Evolutionary conservation across 495 filamentous ascomycete genomes (phyloP).

Genomic region (Penicillium antarcticum): DNA sequence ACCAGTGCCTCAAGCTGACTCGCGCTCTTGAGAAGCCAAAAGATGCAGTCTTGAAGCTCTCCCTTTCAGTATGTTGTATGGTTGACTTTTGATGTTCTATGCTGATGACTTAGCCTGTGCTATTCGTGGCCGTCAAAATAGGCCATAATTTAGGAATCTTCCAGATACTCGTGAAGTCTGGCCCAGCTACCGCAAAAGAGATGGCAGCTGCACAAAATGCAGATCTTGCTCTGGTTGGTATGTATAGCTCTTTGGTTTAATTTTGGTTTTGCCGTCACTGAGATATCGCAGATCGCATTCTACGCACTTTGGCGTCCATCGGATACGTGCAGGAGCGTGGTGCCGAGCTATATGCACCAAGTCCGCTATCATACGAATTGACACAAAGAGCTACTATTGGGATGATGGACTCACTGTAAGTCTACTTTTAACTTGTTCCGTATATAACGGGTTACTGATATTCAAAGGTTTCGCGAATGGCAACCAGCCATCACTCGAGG

Average conservation of each 20-base stretch:
- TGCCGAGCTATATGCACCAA: constrained; percentile 8
- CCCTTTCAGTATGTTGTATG: constrained; percentile 10
- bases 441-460: constrained; percentile 2
- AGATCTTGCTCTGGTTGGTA: constrained; percentile 12
- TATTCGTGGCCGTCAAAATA: constrained; percentile 20
- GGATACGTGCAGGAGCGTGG: constrained; percentile 13
- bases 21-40: constrained; percentile 15
- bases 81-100: neutral
- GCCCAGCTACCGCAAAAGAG: neutral
- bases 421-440: constrained; percentile 5
- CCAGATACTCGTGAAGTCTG: neutral
- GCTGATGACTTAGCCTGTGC: constrained; percentile 8
- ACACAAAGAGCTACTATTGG: constrained; percentile 4
- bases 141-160: constrained; percentile 18
- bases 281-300: constrained; percentile 15
- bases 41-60: constrained; percentile 16
- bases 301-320: constrained; percentile 13
- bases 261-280: no score
- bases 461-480: no score
- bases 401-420: constrained; percentile 17
- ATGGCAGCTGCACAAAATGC: constrained; percentile 9
- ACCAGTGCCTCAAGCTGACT: constrained; percentile 1
- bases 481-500: constrained; percentile 13
- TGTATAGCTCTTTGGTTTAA: neutral
- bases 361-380: constrained; percentile 13